These are phyloP conservation scores for Serendipita vermifera DNA, from an alignment of 768 basidiomycete species.

Conservation along the genomic window DNA sequence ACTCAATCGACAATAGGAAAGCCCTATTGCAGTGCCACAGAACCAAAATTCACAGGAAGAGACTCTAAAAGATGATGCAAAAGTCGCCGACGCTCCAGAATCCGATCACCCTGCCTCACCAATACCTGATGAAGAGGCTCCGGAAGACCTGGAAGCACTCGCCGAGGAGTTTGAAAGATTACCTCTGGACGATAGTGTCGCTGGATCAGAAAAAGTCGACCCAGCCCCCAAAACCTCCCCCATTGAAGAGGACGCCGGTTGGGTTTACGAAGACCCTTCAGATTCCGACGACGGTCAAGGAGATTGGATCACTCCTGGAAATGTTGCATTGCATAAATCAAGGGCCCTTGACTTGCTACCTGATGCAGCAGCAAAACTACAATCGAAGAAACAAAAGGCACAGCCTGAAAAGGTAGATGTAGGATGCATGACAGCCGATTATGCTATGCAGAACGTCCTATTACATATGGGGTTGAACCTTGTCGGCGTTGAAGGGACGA, in stretches of 20 bases:
- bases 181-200: constrained; percentile 19
- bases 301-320: constrained; percentile 94
- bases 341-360: constrained; percentile 74
- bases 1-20: not conserved
- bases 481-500: constrained; percentile 79
- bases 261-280: constrained; percentile 60
- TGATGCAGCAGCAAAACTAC: constrained; percentile 13
- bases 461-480: constrained; percentile 88
- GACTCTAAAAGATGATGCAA: constrained; percentile 15
- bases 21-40: not conserved
- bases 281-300: constrained; percentile 75
- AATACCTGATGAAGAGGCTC: not conserved
- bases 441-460: constrained; percentile 96
- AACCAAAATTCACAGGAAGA: constrained; percentile 13
- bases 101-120: not conserved
- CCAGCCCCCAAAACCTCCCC: constrained; percentile 13
- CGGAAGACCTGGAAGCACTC: constrained; percentile 27
- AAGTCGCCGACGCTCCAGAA: constrained; percentile 1
- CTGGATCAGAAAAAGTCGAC: constrained; percentile 4
- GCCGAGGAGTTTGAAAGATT: constrained; percentile 34
- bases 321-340: constrained; percentile 76
- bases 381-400: constrained; percentile 24
- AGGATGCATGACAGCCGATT: constrained; percentile 97
- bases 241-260: constrained; percentile 16
- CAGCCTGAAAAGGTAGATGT: constrained; percentile 33